Conservation (phyloP, 2,329 filamentous ascomycete species). For the Neofusicoccum kwambonambiense region DNA sequence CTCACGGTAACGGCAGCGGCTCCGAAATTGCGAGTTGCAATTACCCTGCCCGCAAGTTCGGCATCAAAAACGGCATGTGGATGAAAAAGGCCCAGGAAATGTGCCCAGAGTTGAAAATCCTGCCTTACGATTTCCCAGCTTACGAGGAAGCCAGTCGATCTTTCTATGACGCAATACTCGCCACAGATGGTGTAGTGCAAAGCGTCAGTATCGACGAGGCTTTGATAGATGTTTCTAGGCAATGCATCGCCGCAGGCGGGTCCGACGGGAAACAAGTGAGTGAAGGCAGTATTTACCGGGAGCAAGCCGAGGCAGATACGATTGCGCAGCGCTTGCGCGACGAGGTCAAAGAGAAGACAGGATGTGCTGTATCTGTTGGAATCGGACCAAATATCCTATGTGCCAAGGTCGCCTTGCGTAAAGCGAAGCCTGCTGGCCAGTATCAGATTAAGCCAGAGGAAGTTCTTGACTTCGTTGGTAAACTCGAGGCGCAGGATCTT, state of each 20-base stretch:
- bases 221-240: conserved; percentile 74
- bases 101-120: conserved; percentile 79
- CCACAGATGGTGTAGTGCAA: conserved; percentile 79
- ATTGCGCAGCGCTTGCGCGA: conserved; percentile 68
- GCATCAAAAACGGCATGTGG: conserved; percentile 99
- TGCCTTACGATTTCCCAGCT: conserved; percentile 93
- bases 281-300: conserved; percentile 70
- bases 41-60: conserved; percentile 81
- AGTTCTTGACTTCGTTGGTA: conserved; percentile 72
- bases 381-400: conserved; percentile 88
- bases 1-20: conserved; percentile 78
- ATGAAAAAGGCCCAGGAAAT: conserved; percentile 86
- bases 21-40: conserved; percentile 98
- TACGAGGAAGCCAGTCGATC: conserved; percentile 88
- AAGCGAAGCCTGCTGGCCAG: conserved; percentile 92
- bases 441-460: conserved; percentile 82
- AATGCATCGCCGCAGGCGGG: conserved; percentile 64
- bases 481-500: conserved; percentile 74
- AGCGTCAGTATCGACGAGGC: conserved; percentile 98
- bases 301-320: conserved; percentile 74
- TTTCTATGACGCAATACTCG: conserved; percentile 84
- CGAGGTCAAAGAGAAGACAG: conserved; percentile 70
- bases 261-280: conserved; percentile 64
- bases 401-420: conserved; percentile 85
- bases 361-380: conserved; percentile 86